Evolutionary conservation across 805 yeast species (phyloP).

Genomic region (Teunomyces atbi): DNA sequence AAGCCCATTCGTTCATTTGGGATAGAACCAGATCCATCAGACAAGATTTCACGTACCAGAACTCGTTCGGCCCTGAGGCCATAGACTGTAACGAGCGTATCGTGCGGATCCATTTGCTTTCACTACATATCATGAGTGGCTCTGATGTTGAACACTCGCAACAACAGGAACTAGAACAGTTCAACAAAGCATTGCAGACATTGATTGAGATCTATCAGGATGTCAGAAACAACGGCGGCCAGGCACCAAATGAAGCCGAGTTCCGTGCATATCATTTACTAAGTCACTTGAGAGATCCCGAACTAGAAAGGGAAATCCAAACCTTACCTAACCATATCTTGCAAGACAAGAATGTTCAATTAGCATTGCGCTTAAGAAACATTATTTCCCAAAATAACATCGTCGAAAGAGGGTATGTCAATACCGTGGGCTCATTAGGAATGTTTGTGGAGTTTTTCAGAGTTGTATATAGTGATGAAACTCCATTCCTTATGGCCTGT

Average conservation of each 20-base stretch:
- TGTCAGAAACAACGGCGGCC: conserved; percentile 65
- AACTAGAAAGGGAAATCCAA: conserved; percentile 74
- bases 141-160: conserved; percentile 70
- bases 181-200: conserved; percentile 87
- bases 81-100: conserved; percentile 89
- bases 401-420: conserved; percentile 47
- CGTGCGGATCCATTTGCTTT: conserved; percentile 80
- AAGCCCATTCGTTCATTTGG: conserved; percentile 90
- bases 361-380: conserved; percentile 70
- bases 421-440: conserved; percentile 57
- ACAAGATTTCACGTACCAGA: conserved; percentile 95
- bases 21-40: conserved; percentile 95
- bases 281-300: conserved; percentile 80
- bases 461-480: conserved; percentile 41
- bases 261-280: conserved; percentile 84
- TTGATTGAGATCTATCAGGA: conserved; percentile 84
- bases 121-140: conserved; percentile 84
- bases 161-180: conserved; percentile 94
- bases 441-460: conserved; percentile 65
- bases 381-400: conserved; percentile 61
- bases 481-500: conserved; percentile 70
- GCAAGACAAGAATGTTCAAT: conserved; percentile 55
- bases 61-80: conserved; percentile 90
- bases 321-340: conserved; percentile 58
- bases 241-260: conserved; percentile 84